Percentiles rank a stretch among this genome's conserved stretches.
These are phyloP conservation scores for Misopates orontium DNA, from an alignment of 257 asterid species.

Conservation along the genomic window DNA sequence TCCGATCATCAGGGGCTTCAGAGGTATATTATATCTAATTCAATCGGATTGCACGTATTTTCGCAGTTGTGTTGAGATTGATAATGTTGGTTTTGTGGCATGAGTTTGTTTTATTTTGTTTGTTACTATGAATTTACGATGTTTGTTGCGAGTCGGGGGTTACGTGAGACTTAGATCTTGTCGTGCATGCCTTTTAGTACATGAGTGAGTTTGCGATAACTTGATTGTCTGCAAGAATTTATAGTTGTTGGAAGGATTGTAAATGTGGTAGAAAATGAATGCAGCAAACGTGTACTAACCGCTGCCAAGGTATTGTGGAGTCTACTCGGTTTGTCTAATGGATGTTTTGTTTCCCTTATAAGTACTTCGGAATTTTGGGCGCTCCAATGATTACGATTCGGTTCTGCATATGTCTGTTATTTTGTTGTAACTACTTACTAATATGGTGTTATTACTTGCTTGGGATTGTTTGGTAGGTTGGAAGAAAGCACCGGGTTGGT, in stretches of 20 bases:
- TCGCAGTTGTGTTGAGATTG: background rate
- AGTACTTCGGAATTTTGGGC: background rate
- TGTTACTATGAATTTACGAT: no score
- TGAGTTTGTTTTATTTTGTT: no score
- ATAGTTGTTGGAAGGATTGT: no score
- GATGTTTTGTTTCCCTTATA: background rate
- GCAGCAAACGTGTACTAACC: constrained; percentile 5
- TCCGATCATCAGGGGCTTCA: constrained; percentile 73
- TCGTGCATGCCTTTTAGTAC: background rate
- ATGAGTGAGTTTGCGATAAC: background rate
- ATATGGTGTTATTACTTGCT: constrained; percentile 30
- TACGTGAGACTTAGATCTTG: background rate
- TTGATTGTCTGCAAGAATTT: background rate
- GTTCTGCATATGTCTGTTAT: background rate
- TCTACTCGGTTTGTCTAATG: constrained; percentile 6
- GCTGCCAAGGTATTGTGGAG: constrained; percentile 1
- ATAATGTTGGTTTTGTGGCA: background rate
- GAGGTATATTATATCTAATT: constrained; percentile 66
- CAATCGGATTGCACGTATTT: background rate
- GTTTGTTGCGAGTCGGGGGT: no score
- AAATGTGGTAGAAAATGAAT: constrained; percentile 3
- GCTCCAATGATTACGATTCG: background rate
- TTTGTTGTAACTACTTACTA: background rate
- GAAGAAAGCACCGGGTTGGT: constrained; percentile 98
- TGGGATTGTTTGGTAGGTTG: constrained; percentile 64